phyloP scores from a whole-genome alignment of 2,329 filamentous ascomycete genomes.

The Pseudopyricularia cyperi region DNA sequence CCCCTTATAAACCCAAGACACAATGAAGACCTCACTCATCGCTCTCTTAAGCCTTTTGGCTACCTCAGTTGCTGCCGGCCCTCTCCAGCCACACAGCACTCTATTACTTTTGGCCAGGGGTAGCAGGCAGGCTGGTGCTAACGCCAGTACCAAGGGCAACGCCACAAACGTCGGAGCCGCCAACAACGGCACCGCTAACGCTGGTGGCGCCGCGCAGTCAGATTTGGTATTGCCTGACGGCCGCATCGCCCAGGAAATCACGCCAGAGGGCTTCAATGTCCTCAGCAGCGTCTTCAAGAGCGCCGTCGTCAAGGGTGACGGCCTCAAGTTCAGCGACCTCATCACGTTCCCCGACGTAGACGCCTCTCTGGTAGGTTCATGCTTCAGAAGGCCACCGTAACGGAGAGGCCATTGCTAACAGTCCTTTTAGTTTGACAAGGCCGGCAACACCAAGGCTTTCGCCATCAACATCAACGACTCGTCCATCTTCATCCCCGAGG shows the following conservation, averaged over 20 bases:
- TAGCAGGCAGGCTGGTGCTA: neutral
- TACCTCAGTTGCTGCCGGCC: neutral
- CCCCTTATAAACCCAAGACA: neutral
- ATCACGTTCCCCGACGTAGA: neutral
- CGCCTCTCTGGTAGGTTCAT: neutral
- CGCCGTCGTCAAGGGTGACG: conserved; percentile 1
- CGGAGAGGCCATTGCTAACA: neutral
- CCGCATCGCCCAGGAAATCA: neutral
- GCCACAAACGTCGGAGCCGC: neutral
- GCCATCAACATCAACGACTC: conserved; percentile 2
- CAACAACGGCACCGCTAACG: neutral
- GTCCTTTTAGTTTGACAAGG: neutral
- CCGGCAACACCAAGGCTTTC: conserved; percentile 1
- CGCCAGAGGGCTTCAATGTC: conserved; percentile 1
- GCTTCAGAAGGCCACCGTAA: neutral
- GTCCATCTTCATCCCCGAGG: conserved; percentile 1
- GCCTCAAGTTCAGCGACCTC: neutral
- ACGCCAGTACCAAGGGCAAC: neutral
- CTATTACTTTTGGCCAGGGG: neutral
- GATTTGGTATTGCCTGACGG: neutral
- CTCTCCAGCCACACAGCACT: neutral
- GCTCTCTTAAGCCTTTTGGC: neutral
- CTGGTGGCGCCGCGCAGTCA: neutral
- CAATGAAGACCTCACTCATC: neutral
- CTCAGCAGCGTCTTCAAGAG: conserved; percentile 1